Evolutionary conservation across 1,284 basidiomycete species (phyloP).

Genomic region (Mycena citricolor): DNA sequence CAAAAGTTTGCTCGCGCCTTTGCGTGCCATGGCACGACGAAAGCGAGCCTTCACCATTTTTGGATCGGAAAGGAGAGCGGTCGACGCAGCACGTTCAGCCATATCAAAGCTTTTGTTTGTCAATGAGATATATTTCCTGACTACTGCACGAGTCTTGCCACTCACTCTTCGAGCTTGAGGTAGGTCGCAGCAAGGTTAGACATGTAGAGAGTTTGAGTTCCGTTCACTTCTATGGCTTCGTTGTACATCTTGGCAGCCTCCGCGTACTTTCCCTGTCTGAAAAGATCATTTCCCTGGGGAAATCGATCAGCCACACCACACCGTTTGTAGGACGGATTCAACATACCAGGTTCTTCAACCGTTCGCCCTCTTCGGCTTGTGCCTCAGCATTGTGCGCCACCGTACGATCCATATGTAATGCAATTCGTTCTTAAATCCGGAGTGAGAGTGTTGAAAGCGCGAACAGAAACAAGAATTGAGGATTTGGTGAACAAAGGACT

Average conservation of each 20-base stretch:
- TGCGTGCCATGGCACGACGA: slow-evolving; percentile 42
- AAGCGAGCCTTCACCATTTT: slow-evolving; percentile 43
- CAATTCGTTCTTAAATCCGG: no score
- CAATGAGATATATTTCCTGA: not conserved
- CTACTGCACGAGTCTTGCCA: not conserved
- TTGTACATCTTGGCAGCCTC: slow-evolving; percentile 13
- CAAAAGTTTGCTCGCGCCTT: slow-evolving; percentile 34
- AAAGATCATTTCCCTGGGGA: slow-evolving; percentile 15
- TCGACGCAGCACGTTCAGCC: slow-evolving; percentile 42
- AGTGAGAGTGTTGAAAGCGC: not conserved
- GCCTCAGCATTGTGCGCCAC: not conserved
- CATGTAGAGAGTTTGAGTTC: slow-evolving; percentile 37
- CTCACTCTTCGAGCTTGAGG: slow-evolving; percentile 42
- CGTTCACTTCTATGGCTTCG: slow-evolving; percentile 4
- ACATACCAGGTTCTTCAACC: not conserved
- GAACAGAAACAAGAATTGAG: not conserved
- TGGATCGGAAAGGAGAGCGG: slow-evolving; percentile 42
- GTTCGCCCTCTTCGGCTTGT: not conserved
- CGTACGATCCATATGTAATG: no score
- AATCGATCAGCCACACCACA: not conserved
- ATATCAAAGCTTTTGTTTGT: slow-evolving; percentile 38
- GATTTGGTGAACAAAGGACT: not conserved
- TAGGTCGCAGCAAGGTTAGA: slow-evolving; percentile 42
- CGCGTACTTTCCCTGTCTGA: slow-evolving; percentile 11
- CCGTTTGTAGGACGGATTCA: not conserved